Evolutionary conservation across 331 rosid species (phyloP).

Genomic region (Pyracantha coccinea): DNA sequence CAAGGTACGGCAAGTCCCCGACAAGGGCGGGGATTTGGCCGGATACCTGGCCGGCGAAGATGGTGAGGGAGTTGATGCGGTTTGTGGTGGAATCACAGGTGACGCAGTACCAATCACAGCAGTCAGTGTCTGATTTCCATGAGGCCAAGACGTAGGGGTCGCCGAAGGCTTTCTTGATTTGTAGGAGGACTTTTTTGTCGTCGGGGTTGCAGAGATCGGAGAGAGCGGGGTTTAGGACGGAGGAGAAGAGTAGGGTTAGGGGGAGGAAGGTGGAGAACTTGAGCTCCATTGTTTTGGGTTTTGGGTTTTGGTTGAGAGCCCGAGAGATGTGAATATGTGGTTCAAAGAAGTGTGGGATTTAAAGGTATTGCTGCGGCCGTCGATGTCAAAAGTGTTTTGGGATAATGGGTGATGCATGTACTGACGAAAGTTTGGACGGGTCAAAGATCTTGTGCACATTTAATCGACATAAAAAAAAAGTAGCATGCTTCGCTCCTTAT

Average conservation of each 20-base stretch:
- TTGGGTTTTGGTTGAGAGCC: not conserved
- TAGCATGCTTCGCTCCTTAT: not conserved
- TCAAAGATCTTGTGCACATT: too few species aligned
- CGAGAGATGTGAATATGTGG: not conserved
- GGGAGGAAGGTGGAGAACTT: not conserved
- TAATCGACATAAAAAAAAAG: too few species aligned
- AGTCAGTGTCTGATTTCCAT: constrained; percentile 44
- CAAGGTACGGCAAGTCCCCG: constrained; percentile 49
- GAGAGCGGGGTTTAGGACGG: constrained; percentile 7
- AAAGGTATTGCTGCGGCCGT: not conserved
- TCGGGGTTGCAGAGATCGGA: constrained; percentile 44
- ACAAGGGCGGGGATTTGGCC: constrained; percentile 47
- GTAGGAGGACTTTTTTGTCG: constrained; percentile 50
- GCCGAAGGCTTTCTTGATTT: constrained; percentile 44
- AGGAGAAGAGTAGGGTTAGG: constrained; percentile 11
- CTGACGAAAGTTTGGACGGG: not conserved
- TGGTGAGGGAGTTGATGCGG: constrained; percentile 42
- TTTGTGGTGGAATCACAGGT: constrained; percentile 35
- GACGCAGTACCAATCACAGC: constrained; percentile 56
- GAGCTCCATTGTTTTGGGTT: not conserved
- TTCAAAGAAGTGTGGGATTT: not conserved
- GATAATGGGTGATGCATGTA: not conserved
- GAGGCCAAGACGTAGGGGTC: constrained; percentile 55
- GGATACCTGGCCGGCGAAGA: constrained; percentile 22
- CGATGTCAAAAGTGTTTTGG: not conserved